A percentile compares a stretch with the other conserved stretches of the same genome.
Evolutionary conservation across 306 rosid genomes (phyloP).

Genomic region (Cicer bijugum): DNA sequence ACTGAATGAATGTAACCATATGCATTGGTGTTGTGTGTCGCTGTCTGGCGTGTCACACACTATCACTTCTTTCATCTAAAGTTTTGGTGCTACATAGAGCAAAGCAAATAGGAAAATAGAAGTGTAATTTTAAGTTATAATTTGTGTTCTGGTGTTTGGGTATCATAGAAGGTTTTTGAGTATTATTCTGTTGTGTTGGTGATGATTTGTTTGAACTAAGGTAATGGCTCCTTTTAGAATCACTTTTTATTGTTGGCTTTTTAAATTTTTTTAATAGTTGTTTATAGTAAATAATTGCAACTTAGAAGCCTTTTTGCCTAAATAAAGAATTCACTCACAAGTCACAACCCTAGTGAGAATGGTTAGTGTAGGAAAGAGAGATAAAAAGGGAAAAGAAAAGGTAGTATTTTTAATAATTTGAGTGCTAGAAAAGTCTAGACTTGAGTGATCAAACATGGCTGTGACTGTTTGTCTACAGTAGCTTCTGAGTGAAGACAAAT

Average conservation of each 20-base stretch:
- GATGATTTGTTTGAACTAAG: background rate
- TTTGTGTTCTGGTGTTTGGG: background rate
- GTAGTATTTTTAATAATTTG: background rate
- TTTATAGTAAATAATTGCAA: background rate
- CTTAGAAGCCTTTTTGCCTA: background rate
- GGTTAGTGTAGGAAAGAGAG: conserved; percentile 6
- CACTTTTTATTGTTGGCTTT: background rate
- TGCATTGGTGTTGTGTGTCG: background rate
- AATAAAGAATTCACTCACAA: background rate
- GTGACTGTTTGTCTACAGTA: background rate
- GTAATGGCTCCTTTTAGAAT: background rate
- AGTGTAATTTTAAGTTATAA: background rate
- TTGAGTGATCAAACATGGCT: background rate
- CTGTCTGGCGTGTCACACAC: background rate
- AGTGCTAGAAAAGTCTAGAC: background rate
- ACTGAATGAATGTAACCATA: background rate
- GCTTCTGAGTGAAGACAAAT: background rate
- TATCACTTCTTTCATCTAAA: background rate
- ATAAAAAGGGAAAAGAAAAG: background rate
- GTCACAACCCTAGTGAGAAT: background rate
- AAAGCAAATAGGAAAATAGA: background rate
- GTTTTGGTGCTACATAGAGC: background rate
- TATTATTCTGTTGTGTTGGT: background rate
- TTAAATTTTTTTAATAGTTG: background rate
- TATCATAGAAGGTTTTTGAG: background rate